Evolutionary conservation across 192 early-diverging fungal genomes (phyloP), one percentile per base, ranked within the genome.

Genomic region (Lobulomyces angularis): DNA sequence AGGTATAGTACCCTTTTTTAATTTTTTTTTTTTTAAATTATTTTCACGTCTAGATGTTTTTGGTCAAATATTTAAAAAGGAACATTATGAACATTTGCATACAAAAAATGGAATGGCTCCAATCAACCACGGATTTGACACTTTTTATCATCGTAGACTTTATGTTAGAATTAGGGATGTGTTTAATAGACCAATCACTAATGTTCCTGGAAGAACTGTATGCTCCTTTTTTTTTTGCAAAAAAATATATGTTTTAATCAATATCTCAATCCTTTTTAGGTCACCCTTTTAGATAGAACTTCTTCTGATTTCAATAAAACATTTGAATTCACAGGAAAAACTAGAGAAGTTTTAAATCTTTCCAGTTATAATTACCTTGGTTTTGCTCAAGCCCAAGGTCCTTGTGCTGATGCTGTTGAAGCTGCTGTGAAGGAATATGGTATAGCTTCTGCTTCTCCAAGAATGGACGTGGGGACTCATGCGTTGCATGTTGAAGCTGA

Each of bases 351-450:
- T 25, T 74, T 97, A 50, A 97, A 97, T 56, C 63, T 97, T 54
- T 82, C 88, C 1, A 91, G 88, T 11, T 97, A 97, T 67, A 97
- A 97, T 57, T 97, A 97, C 53, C 75, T 97, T 40, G 93, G 93
- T 2, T 97, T 97, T 69, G 90, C 87, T 29, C 87, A 95, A 64
- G 75, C 59, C 43, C 59, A 81, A 27, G 94, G 94, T 7, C 88
- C 88, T 5, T 97, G 94, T 45, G 87, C 91, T 0, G 94, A 97
- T 50, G 80, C 79, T 33, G 94, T 95, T 7, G 84, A 95, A 55
- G 59, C 67, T 25, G 58, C 74, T 4, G 66, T 93, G 37, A 51
- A 59, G 12, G 71, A 78, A 45, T 65, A 77, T 54, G 94, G 94
- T 18, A 56, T 90, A 29, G 61, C 72, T 3, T 53, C 71, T 16